A percentile compares a stretch with the other conserved stretches of the same genome.
phyloP scores from a whole-genome alignment of 805 yeast species.

The Ogataea populi-albae region DNA sequence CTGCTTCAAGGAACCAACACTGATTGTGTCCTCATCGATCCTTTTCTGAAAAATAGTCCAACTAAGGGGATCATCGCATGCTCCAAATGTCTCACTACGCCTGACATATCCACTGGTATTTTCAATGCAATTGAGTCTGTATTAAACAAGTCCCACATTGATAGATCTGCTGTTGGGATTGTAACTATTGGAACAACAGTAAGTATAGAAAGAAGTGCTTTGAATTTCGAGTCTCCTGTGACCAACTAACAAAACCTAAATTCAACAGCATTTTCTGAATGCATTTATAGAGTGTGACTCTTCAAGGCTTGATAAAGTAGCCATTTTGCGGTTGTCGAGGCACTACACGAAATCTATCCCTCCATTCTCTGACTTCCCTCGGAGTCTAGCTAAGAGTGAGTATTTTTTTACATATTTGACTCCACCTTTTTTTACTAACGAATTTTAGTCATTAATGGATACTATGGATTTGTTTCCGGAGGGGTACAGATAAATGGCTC shows the following conservation, averaged over 20 bases:
- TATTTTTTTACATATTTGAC: neutral
- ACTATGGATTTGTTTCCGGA: conserved; percentile 36
- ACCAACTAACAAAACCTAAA: neutral
- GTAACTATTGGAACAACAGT: conserved; percentile 47
- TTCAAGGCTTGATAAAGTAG: conserved; percentile 40
- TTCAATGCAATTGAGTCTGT: conserved; percentile 35
- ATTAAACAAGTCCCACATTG: conserved; percentile 15
- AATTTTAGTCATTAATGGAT: conserved; percentile 30
- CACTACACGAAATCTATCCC: conserved; percentile 36
- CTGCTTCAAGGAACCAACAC: conserved; percentile 41
- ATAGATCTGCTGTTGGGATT: conserved; percentile 30
- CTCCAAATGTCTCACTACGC: conserved; percentile 41
- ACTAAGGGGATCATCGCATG: conserved; percentile 36
- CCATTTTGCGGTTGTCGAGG: conserved; percentile 41
- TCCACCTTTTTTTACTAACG: conserved; percentile 1
- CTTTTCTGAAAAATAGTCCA: conserved; percentile 21
- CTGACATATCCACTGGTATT: conserved; percentile 43
- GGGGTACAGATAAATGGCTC: conserved; percentile 41
- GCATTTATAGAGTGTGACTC: conserved; percentile 45
- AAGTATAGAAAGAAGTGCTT: conserved; percentile 1
- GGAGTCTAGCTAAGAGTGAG: conserved; percentile 27
- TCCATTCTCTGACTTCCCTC: conserved; percentile 46
- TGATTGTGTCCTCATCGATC: conserved; percentile 43
- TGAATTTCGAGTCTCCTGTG: neutral
- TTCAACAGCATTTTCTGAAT: conserved; percentile 39